A percentile compares a stretch with the other conserved stretches of the same genome.
These are phyloP conservation scores for Quercus dentata DNA, from an alignment of 306 rosid species.

Conservation along the genomic window DNA sequence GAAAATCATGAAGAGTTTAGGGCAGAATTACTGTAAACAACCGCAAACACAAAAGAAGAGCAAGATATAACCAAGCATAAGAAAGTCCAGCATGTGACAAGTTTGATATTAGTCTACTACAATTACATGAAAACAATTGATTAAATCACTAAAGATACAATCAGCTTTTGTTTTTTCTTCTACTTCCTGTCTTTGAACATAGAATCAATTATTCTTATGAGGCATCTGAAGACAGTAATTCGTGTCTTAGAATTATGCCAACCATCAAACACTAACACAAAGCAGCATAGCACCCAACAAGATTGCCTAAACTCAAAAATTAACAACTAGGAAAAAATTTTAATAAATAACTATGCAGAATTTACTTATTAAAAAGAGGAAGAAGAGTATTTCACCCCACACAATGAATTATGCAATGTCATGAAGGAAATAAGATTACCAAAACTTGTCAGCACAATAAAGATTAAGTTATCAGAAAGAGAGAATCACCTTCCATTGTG, in stretches of 20 bases:
- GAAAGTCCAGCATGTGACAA: not conserved
- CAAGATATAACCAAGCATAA: not conserved
- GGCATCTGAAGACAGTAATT: not conserved
- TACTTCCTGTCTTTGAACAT: not conserved
- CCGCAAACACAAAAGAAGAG: not conserved
- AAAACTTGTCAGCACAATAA: not conserved
- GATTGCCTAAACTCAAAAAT: not conserved
- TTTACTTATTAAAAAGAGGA: not conserved
- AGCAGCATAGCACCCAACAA: not conserved
- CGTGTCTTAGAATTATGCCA: not conserved
- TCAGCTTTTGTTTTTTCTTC: not conserved
- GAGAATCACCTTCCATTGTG: constrained; percentile 95
- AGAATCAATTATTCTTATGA: not conserved
- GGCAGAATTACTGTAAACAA: not conserved
- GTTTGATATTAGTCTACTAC: not conserved
- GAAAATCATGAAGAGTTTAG: not conserved
- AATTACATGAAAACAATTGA: not conserved
- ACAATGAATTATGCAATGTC: too few relatives aligned
- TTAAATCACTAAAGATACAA: not conserved
- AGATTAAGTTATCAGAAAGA: constrained; percentile 32
- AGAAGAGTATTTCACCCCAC: not conserved
- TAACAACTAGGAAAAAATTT: not conserved
- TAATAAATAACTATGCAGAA: too few relatives aligned
- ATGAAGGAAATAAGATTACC: not conserved
- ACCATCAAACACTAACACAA: not conserved